phyloP scores from a whole-genome alignment of 441 rosid species.

The Populus hybrid region DNA sequence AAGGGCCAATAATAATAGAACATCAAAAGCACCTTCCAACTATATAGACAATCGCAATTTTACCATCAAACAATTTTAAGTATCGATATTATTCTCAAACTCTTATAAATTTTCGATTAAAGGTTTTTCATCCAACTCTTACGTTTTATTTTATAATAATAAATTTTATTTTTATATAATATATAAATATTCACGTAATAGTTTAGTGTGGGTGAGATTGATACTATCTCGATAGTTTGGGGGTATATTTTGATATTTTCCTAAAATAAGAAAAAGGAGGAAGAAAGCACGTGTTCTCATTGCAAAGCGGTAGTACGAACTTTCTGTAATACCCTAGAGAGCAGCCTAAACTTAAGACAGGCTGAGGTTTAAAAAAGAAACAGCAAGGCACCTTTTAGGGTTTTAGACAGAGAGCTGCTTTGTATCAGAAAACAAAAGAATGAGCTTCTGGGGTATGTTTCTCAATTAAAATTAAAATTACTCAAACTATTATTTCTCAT shows the following conservation, averaged over 20 bases:
- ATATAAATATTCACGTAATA: neutral
- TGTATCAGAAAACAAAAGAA: conserved; percentile 22
- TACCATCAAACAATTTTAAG: neutral
- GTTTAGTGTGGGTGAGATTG: neutral
- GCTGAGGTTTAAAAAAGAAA: conserved; percentile 31
- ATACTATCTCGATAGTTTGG: neutral
- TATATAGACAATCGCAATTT: neutral
- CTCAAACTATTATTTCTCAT: neutral
- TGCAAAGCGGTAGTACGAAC: neutral
- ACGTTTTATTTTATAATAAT: too few relatives aligned
- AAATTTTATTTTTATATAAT: too few relatives aligned
- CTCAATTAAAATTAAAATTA: neutral
- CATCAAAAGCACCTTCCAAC: neutral
- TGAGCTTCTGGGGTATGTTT: conserved; percentile 91
- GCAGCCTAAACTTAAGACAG: neutral
- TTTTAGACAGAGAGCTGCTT: conserved; percentile 24
- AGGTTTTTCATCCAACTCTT: neutral
- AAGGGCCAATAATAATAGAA: neutral
- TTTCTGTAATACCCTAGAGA: neutral
- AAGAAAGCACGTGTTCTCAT: neutral
- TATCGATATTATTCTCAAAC: neutral
- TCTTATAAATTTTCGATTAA: too few relatives aligned
- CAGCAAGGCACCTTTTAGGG: conserved; percentile 8
- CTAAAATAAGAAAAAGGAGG: neutral
- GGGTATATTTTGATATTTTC: neutral